Conservation (phyloP, 495 filamentous ascomycete genomes). For the Penicillium parvum region DNA sequence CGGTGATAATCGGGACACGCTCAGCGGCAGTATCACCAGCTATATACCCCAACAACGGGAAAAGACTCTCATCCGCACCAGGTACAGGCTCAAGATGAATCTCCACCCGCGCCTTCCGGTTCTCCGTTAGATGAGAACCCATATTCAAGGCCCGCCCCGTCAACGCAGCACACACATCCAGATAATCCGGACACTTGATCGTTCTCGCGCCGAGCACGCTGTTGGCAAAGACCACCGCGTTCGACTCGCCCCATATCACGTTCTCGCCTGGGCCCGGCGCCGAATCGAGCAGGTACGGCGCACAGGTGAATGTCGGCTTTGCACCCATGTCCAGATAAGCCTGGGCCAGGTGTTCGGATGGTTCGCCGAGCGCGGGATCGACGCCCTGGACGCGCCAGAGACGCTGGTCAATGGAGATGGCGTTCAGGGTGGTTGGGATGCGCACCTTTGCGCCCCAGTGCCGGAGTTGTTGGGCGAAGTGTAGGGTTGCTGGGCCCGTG, state of each 20-base stretch:
- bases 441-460: conserved; percentile 17
- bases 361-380: conserved; percentile 9
- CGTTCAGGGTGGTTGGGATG: conserved; percentile 28
- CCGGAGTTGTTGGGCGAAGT: conserved; percentile 20
- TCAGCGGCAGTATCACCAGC: conserved; percentile 15
- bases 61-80: conserved; percentile 20
- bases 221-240: conserved; percentile 32
- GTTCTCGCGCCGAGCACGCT: conserved; percentile 31
- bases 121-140: conserved; percentile 14
- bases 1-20: conserved; percentile 23
- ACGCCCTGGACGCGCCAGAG: conserved; percentile 23
- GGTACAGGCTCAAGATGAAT: conserved; percentile 4
- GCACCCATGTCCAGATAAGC: conserved; percentile 29
- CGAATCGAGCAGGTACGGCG: conserved; percentile 25
- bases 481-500: conserved; percentile 25
- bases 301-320: conserved; percentile 29
- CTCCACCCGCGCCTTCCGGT: conserved; percentile 8
- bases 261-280: conserved; percentile 22
- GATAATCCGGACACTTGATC: conserved; percentile 30
- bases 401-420: conserved; percentile 31
- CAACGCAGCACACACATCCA: conserved; percentile 30
- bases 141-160: conserved; percentile 23
- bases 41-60: conserved; percentile 26
- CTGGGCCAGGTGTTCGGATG: conserved; percentile 20
- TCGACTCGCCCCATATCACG: conserved; percentile 30